phyloP scores from a whole-genome alignment of 192 early-diverging fungal species.

The Geosiphon pyriformis region DNA sequence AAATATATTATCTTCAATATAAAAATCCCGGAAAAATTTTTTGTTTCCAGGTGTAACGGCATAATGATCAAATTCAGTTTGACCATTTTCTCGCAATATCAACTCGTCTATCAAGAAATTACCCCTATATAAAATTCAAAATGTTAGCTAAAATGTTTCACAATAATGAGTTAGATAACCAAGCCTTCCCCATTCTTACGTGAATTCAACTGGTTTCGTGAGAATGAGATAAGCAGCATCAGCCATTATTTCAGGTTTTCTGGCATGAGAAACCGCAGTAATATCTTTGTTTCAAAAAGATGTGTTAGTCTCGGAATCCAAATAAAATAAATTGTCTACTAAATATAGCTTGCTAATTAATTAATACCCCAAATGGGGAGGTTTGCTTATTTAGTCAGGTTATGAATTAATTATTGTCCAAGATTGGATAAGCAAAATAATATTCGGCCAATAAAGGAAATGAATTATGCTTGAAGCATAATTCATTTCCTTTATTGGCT shows the following conservation, averaged over 20 bases:
- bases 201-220: conserved; percentile 47
- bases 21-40: conserved; percentile 61
- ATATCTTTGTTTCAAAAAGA: too few species aligned
- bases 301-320: too few species aligned
- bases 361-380: too few species aligned
- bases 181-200: conserved; percentile 13
- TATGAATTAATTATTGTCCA: too few species aligned
- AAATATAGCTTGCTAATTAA: too few species aligned
- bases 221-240: conserved; percentile 67
- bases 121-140: conserved; percentile 36
- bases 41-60: conserved; percentile 49
- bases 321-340: too few species aligned
- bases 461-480: too few species aligned
- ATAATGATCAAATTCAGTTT: conserved; percentile 69
- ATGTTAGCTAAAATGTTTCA: background rate
- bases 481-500: too few species aligned
- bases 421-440: too few species aligned
- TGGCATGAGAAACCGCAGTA: conserved; percentile 13
- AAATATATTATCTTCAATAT: conserved; percentile 43
- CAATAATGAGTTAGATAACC: background rate
- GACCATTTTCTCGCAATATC: conserved; percentile 64
- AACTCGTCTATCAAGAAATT: conserved; percentile 79
- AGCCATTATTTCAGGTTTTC: conserved; percentile 62
- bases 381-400: too few species aligned
- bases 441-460: too few species aligned